phyloP scores from a whole-genome alignment of 2,329 filamentous ascomycete species.

The Trichoderma lentiforme region DNA sequence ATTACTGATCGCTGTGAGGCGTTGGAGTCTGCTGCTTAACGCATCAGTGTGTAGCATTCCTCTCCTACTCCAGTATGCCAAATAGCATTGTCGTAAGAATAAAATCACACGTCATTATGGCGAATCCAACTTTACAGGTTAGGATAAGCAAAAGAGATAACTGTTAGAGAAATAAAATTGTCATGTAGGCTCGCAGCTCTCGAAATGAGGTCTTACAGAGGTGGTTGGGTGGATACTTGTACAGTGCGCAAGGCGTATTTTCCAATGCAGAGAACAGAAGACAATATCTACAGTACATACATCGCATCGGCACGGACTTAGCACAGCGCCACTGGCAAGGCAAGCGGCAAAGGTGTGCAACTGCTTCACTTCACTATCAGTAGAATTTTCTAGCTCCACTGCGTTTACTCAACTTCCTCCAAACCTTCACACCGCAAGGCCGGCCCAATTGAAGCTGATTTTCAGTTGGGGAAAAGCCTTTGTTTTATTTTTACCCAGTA shows the following conservation, averaged over 20 bases:
- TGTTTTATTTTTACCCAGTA: neutral
- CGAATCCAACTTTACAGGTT: neutral
- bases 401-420: neutral
- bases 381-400: constrained; percentile 12
- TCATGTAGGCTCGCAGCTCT: neutral
- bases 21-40: neutral
- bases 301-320: neutral
- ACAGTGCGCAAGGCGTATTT: neutral
- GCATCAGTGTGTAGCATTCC: neutral
- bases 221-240: neutral
- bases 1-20: neutral
- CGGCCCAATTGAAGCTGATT: neutral
- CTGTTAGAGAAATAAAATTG: neutral
- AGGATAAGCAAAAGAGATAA: neutral
- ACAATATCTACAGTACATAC: neutral
- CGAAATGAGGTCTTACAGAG: neutral
- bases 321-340: neutral
- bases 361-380: neutral
- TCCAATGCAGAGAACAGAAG: neutral
- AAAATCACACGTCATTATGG: too few species aligned
- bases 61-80: neutral
- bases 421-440: neutral
- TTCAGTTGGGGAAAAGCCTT: neutral
- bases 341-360: neutral
- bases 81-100: neutral